phyloP scores from a whole-genome alignment of 2,329 filamentous ascomycete genomes.

The Aspergillus glaucus region DNA sequence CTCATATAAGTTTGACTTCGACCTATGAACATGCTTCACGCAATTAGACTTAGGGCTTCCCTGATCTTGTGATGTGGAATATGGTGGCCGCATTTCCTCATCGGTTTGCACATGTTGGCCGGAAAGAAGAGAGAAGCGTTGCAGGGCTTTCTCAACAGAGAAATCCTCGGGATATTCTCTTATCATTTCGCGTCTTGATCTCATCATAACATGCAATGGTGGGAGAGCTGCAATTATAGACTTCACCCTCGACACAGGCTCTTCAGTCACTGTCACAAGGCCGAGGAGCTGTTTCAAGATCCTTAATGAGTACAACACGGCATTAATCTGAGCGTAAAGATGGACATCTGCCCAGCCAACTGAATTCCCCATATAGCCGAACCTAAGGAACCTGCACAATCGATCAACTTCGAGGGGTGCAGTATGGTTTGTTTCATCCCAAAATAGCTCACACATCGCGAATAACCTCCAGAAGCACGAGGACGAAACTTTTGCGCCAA shows the following conservation, averaged over 20 bases:
- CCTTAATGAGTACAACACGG: slow-evolving; percentile 56
- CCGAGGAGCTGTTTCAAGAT: slow-evolving; percentile 50
- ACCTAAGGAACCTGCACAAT: slow-evolving; percentile 23
- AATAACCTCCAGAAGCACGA: slow-evolving; percentile 29
- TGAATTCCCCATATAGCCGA: slow-evolving; percentile 24
- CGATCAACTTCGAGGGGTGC: slow-evolving; percentile 11
- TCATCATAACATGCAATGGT: slow-evolving; percentile 24
- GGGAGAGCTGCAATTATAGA: slow-evolving; percentile 22
- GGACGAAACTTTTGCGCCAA: slow-evolving; percentile 6
- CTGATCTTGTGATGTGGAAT: neutral
- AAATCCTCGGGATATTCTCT: slow-evolving; percentile 3
- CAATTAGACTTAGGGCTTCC: neutral
- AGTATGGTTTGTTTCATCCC: slow-evolving; percentile 5
- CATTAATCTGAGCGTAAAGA: slow-evolving; percentile 55
- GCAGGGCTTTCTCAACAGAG: neutral
- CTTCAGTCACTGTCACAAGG: slow-evolving; percentile 22
- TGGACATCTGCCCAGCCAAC: slow-evolving; percentile 56
- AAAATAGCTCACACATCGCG: slow-evolving; percentile 27
- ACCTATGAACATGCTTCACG: neutral
- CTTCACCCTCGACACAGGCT: slow-evolving; percentile 7
- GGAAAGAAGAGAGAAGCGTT: neutral
- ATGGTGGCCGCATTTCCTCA: neutral
- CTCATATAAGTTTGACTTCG: neutral
- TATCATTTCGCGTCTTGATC: slow-evolving; percentile 17
- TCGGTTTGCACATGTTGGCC: neutral